Conservation (phyloP, 2,329 filamentous ascomycete species). For the Neofusicoccum parvum region DNA sequence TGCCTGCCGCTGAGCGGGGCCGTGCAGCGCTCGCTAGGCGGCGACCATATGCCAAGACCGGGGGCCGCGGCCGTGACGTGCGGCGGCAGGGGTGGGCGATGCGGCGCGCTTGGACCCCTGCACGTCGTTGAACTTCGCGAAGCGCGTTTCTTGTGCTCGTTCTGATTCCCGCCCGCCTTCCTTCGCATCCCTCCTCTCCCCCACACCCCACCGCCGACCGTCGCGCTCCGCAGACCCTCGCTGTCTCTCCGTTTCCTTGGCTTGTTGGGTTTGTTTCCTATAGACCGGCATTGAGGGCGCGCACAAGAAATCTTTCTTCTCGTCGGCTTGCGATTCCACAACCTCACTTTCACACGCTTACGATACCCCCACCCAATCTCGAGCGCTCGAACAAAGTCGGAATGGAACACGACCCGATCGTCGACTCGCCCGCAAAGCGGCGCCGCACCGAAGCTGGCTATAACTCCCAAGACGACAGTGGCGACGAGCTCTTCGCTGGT, state of each 20-base stretch:
- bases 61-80: background rate
- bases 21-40: background rate
- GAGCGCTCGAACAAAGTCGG: background rate
- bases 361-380: background rate
- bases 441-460: background rate
- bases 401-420: slow-evolving; percentile 10
- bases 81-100: background rate
- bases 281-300: background rate
- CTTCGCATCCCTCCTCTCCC: background rate
- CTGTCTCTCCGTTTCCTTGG: background rate
- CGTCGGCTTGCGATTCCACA: background rate
- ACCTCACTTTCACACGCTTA: background rate
- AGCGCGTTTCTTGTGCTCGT: background rate
- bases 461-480: slow-evolving; percentile 46
- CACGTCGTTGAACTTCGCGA: slow-evolving; percentile 10
- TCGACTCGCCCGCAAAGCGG: background rate
- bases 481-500: slow-evolving; percentile 53
- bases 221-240: background rate
- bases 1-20: too few species aligned
- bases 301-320: background rate
- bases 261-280: too few species aligned
- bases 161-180: background rate
- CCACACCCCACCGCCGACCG: background rate
- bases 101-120: background rate
- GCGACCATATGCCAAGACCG: background rate